These are phyloP conservation scores for Aspergillus ostianus DNA, from an alignment of 495 filamentous ascomycete species.

Conservation along the genomic window DNA sequence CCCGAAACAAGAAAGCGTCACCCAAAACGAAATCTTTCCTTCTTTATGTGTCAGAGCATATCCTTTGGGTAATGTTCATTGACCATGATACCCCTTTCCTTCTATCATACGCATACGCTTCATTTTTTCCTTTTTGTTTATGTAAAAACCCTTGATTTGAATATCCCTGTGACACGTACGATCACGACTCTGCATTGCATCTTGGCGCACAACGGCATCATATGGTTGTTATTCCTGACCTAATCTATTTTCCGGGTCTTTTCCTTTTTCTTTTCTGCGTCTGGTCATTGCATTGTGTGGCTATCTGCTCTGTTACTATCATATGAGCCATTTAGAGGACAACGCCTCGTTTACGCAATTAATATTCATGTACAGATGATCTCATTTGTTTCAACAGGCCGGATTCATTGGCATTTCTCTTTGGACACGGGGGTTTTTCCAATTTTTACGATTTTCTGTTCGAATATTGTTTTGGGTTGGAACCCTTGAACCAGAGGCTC, in stretches of 20 bases:
- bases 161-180: conserved; percentile 40
- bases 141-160: conserved; percentile 24
- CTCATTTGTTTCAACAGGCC: conserved; percentile 20
- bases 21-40: conserved; percentile 5
- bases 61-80: conserved; percentile 29
- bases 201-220: conserved; percentile 41
- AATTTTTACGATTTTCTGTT: conserved; percentile 15
- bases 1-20: background rate
- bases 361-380: conserved; percentile 46
- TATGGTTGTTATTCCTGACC: conserved; percentile 36
- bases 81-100: conserved; percentile 30
- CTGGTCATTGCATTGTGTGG: conserved; percentile 26
- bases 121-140: conserved; percentile 10
- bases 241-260: conserved; percentile 27
- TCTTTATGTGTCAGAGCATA: conserved; percentile 22
- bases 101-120: conserved; percentile 14
- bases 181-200: conserved; percentile 51
- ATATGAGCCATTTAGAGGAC: conserved; percentile 15
- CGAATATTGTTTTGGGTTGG: conserved; percentile 17
- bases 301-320: conserved; percentile 28
- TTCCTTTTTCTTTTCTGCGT: conserved; percentile 27
- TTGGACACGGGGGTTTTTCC: conserved; percentile 18
- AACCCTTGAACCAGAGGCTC: conserved; percentile 11
- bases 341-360: conserved; percentile 28
- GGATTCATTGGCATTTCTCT: conserved; percentile 17